Conservation (phyloP, 2,329 filamentous ascomycete genomes). For the Talaromyces islandicus region DNA sequence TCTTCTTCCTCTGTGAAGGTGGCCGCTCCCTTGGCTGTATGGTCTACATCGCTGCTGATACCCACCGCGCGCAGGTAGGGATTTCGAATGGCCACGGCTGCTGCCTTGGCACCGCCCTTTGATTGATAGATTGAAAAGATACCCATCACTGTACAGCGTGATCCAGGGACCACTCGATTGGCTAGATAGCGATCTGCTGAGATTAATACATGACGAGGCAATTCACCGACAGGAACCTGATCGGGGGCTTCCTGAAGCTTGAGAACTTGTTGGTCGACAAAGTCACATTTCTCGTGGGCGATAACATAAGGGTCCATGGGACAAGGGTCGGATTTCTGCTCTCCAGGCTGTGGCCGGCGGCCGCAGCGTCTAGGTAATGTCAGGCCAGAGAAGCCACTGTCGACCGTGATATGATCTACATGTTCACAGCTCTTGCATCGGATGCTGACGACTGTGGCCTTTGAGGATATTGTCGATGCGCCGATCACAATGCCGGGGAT, state of each 20-base stretch:
- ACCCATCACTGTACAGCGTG: slow-evolving; percentile 89
- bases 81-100: slow-evolving; percentile 89
- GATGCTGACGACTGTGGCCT: slow-evolving; percentile 79
- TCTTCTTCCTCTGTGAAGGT: slow-evolving; percentile 93
- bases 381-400: slow-evolving; percentile 82
- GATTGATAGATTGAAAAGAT: slow-evolving; percentile 97
- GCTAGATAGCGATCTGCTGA: slow-evolving; percentile 95
- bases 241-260: slow-evolving; percentile 97
- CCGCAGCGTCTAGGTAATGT: slow-evolving; percentile 75
- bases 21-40: slow-evolving; percentile 76
- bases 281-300: slow-evolving; percentile 85
- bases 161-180: slow-evolving; percentile 91
- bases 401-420: slow-evolving; percentile 62
- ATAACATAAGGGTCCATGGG: slow-evolving; percentile 95
- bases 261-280: slow-evolving; percentile 96
- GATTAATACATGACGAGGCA: slow-evolving; percentile 89
- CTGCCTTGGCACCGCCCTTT: slow-evolving; percentile 76
- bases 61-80: slow-evolving; percentile 91
- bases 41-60: slow-evolving; percentile 83
- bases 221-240: slow-evolving; percentile 92
- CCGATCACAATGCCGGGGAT: slow-evolving; percentile 98
- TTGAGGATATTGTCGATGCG: slow-evolving; percentile 92
- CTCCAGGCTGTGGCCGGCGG: slow-evolving; percentile 52
- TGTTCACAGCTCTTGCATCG: slow-evolving; percentile 83
- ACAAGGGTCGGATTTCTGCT: slow-evolving; percentile 68